A percentile compares a stretch with the other conserved stretches of the same genome.
These are phyloP conservation scores for Fusarium sp. DNA, from an alignment of 2,329 filamentous ascomycete genomes.

Conservation along the genomic window DNA sequence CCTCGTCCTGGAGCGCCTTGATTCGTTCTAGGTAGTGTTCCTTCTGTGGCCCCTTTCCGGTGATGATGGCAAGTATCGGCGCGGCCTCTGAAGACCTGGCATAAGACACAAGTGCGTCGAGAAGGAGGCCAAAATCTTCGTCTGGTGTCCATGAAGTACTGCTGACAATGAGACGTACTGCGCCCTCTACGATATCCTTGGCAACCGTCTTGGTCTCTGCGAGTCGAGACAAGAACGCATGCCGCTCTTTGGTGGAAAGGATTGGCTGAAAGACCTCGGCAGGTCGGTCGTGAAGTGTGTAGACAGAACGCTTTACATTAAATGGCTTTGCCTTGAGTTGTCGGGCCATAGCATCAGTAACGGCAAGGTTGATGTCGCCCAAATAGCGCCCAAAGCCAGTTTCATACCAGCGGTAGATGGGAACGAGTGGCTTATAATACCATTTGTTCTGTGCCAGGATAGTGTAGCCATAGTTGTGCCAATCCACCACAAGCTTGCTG, in stretches of 20 bases:
- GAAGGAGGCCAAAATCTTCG: conserved; percentile 90
- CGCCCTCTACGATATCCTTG: conserved; percentile 66
- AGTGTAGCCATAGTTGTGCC: conserved; percentile 99
- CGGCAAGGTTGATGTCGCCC: conserved; percentile 79
- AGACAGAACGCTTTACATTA: conserved; percentile 70
- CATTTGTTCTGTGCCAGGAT: conserved; percentile 77
- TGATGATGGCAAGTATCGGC: conserved; percentile 90
- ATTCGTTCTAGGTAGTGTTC: conserved; percentile 78
- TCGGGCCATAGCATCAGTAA: conserved; percentile 87
- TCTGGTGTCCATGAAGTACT: conserved; percentile 98
- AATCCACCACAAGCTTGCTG: conserved; percentile 89
- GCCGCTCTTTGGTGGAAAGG: conserved; percentile 57
- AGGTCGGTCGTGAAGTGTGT: conserved; percentile 87
- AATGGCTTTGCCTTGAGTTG: conserved; percentile 75
- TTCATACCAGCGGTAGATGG: conserved; percentile 82
- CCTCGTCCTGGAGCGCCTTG: conserved; percentile 65
- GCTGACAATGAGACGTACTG: conserved; percentile 80
- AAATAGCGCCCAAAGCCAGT: conserved; percentile 74
- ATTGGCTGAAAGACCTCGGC: conserved; percentile 83
- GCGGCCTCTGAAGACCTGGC: conserved; percentile 61
- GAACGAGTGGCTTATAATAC: conserved; percentile 77
- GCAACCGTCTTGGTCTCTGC: conserved; percentile 72
- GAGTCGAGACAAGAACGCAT: conserved; percentile 71
- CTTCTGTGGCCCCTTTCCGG: conserved; percentile 90
- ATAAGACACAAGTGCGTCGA: conserved; percentile 83